phyloP scores from a whole-genome alignment of 495 filamentous ascomycete species.

The Neurospora sp. region DNA sequence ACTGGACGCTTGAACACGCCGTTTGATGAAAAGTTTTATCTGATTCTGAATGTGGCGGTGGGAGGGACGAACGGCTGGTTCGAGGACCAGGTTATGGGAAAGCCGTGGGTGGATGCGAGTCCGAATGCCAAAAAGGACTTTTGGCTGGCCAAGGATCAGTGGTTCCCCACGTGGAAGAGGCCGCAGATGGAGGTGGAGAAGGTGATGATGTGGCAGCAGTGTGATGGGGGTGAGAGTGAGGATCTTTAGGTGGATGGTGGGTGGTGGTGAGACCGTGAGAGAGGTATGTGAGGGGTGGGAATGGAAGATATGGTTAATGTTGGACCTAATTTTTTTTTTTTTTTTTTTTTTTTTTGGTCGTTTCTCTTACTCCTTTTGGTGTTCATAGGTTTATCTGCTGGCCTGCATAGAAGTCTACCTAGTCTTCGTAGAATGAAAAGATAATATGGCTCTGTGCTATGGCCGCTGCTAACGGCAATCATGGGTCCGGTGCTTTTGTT shows the following conservation, averaged over 20 bases:
- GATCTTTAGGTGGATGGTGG: too few relatives aligned
- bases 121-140: slow-evolving; percentile 61
- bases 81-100: slow-evolving; percentile 53
- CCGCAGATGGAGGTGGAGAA: slow-evolving; percentile 62
- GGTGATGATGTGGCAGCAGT: slow-evolving; percentile 75
- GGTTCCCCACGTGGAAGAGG: slow-evolving; percentile 65
- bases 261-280: too few relatives aligned
- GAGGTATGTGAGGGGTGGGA: too few relatives aligned
- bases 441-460: too few relatives aligned
- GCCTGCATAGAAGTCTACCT: too few relatives aligned
- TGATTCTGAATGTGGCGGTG: slow-evolving; percentile 74
- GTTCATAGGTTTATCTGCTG: neutral
- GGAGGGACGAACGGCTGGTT: slow-evolving; percentile 84
- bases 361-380: neutral
- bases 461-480: too few relatives aligned
- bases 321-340: neutral
- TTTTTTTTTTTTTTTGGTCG: neutral
- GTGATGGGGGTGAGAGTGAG: slow-evolving; percentile 38
- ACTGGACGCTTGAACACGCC: slow-evolving; percentile 53
- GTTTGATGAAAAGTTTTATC: slow-evolving; percentile 73
- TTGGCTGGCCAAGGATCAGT: slow-evolving; percentile 53
- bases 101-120: slow-evolving; percentile 70
- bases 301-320: too few relatives aligned
- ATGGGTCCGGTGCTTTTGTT: too few relatives aligned
- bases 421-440: too few relatives aligned